phyloP scores from a whole-genome alignment of 306 rosid genomes.

The Glycine tomentella region DNA sequence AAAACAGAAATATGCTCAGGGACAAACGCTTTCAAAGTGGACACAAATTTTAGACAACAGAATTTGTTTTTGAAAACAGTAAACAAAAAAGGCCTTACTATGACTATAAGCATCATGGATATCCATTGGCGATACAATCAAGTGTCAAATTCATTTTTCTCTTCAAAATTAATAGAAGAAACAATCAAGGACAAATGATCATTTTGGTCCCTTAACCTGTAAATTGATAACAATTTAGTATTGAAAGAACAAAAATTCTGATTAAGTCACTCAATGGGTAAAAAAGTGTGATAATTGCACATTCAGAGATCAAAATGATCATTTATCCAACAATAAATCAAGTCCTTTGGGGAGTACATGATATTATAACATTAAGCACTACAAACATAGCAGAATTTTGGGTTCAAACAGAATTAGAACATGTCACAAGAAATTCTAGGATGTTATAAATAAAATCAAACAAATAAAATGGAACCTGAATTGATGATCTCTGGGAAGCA shows the following conservation, averaged over 20 bases:
- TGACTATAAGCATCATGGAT: slow-evolving; percentile 4
- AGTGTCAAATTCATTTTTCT: slow-evolving; percentile 31
- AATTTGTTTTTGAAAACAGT: not conserved
- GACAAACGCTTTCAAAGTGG: too few species aligned
- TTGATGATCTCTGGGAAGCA: slow-evolving; percentile 49
- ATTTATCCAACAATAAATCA: not conserved
- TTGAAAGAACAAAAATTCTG: too few species aligned
- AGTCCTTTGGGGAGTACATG: not conserved
- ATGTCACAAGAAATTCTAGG: not conserved
- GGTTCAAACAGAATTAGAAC: not conserved
- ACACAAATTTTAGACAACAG: not conserved
- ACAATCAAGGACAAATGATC: too few species aligned
- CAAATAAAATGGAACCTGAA: slow-evolving; percentile 54
- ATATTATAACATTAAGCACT: not conserved
- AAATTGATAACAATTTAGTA: too few species aligned
- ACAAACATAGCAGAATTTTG: not conserved
- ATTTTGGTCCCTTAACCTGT: too few species aligned
- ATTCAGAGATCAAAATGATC: too few species aligned
- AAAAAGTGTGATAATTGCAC: too few species aligned
- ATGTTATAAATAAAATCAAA: not conserved
- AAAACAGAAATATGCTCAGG: not conserved
- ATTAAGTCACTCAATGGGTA: too few species aligned
- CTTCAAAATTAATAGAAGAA: not conserved
- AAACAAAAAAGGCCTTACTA: not conserved
- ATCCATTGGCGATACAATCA: slow-evolving; percentile 1